Base-by-base conservation (phyloP, 331 rosid species). In the Acacia concinna region DNA sequence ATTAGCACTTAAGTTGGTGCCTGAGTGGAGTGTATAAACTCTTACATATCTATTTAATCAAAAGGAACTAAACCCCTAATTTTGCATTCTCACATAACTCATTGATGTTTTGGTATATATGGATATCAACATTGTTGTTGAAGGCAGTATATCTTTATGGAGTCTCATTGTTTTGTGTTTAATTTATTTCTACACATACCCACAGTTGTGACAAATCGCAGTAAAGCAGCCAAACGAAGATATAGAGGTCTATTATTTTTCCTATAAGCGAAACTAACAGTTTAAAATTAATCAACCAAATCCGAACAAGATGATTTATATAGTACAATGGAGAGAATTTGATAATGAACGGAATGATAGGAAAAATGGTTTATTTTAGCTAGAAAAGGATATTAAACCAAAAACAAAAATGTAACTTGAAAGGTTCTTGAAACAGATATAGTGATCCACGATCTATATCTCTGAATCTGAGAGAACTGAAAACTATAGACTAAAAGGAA, bases 1-100 rank as follows among this genome's bases (percentile, higher is more conserved):
- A 75, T 23, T 56, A 68, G 46, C 71, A 34, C 18, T 32, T 49
- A 75, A 75, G 68, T 64, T 30, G 18, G n/a, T 28, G 68, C 68
- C 23, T 59, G 41, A 69, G 21, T 66, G 40, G 12, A 73, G 27
- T 46, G 38, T 27, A 51, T 4, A 59, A 20, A 6, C 57, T 18
- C 32, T 43, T 25, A 49, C 52, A 78, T 78, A 77, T 84, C 18
- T 60, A 57, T 30, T 37, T 41, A 71, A 25, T 56, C 41, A 13
- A 37, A 59, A 3, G 46, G 23, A 68, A 6, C 11, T 5, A 27
- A 18, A 30, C 14, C 27, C 66, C 66, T 3, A 27, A 59, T 47
- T 54, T 8, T n/a, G 62, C 28, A 21, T n/a, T 63, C 23, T 63
- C 23, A 14, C 12, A 2, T 15, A 31, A 63, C 21, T 63, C 21